Percentiles rank a stretch among this genome's conserved stretches.
Evolutionary conservation across 208 protist species (phyloP).

Genomic region (Jaenimonas drosophilae): DNA sequence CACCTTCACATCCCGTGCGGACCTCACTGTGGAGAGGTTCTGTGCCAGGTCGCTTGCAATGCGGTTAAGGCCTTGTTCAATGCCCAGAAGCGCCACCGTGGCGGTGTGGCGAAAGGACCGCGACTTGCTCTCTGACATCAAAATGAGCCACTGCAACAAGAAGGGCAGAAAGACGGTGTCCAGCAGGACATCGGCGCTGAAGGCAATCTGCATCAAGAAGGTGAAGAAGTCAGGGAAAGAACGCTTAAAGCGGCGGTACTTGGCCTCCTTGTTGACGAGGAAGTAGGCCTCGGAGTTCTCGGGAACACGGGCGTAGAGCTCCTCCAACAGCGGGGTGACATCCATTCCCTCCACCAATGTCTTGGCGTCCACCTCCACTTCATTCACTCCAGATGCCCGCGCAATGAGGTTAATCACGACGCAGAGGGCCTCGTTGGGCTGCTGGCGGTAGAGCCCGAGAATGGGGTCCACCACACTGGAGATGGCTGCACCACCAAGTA

Average conservation of each 20-base stretch:
- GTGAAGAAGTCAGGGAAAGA: conserved; percentile 54
- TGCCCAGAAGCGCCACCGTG: conserved; percentile 47
- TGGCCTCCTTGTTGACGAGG: conserved; percentile 67
- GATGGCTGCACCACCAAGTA: background rate
- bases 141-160: conserved; percentile 66
- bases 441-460: conserved; percentile 45
- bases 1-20: conserved; percentile 35
- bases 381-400: conserved; percentile 58
- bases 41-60: conserved; percentile 30
- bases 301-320: conserved; percentile 71
- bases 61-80: conserved; percentile 70
- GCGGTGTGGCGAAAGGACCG: conserved; percentile 81
- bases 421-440: conserved; percentile 38
- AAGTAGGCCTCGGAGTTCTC: conserved; percentile 62
- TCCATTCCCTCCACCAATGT: conserved; percentile 52
- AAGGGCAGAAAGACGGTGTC: conserved; percentile 45
- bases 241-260: conserved; percentile 44
- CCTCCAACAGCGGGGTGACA: conserved; percentile 63
- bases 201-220: conserved; percentile 41
- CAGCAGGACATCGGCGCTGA: conserved; percentile 41
- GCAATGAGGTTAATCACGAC: conserved; percentile 62
- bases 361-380: conserved; percentile 53
- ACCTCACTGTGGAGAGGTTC: conserved; percentile 22
- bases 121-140: conserved; percentile 86
- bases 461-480: conserved; percentile 17